Conservation (phyloP, 2,329 filamentous ascomycete species). For the Ceratocystis ficicola region DNA sequence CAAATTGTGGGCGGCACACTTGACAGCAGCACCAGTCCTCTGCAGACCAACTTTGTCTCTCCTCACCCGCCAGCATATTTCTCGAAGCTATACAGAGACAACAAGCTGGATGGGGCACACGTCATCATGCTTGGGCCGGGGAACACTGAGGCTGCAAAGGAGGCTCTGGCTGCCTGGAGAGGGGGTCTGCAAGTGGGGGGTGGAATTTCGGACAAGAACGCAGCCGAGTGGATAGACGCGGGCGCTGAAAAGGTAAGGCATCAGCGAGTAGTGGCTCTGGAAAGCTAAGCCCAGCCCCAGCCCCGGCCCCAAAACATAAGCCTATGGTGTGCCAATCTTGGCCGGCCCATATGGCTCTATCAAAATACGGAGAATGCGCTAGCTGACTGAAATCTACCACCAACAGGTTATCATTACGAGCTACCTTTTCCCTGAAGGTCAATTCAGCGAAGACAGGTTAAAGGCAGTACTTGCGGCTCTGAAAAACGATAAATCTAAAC, state of each 20-base stretch:
- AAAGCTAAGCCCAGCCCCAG: not conserved
- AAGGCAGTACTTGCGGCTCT: slow-evolving; percentile 61
- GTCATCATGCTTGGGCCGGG: slow-evolving; percentile 93
- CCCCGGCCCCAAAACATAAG: not conserved
- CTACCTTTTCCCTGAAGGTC: slow-evolving; percentile 75
- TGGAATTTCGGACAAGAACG: slow-evolving; percentile 81
- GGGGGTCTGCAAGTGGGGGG: slow-evolving; percentile 77
- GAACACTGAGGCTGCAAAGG: slow-evolving; percentile 66
- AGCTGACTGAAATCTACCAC: not conserved
- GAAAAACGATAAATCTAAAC: slow-evolving; percentile 59
- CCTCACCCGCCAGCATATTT: slow-evolving; percentile 70
- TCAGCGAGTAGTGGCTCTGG: not conserved
- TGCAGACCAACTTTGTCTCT: slow-evolving; percentile 90
- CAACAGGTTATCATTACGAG: slow-evolving; percentile 91
- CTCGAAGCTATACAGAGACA: slow-evolving; percentile 65
- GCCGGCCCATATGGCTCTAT: too few species aligned
- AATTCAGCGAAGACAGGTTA: slow-evolving; percentile 66
- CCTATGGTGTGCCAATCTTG: not conserved
- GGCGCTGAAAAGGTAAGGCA: slow-evolving; percentile 75
- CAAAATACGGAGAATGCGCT: not conserved
- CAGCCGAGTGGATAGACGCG: slow-evolving; percentile 68
- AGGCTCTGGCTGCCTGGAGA: slow-evolving; percentile 69
- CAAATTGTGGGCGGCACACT: slow-evolving; percentile 96
- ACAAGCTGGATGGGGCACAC: slow-evolving; percentile 66
- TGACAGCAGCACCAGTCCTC: slow-evolving; percentile 48